Base-by-base conservation (phyloP, 2,329 filamentous ascomycete genomes). In the Penicillium sp. region DNA sequence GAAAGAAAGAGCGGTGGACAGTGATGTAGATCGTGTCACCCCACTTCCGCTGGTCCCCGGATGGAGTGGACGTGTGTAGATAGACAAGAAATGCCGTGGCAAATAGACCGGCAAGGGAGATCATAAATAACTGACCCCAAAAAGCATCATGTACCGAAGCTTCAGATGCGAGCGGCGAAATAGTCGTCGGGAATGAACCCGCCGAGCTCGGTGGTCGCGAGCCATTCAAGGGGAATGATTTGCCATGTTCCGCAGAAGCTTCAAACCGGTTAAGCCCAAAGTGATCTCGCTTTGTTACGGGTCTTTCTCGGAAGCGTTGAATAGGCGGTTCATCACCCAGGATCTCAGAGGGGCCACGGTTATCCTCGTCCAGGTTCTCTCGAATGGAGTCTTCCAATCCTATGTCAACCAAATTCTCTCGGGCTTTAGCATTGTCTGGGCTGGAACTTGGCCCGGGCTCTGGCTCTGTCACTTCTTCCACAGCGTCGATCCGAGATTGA, bases 21-120 rank as follows among this genome's bases (percentile, higher is more conserved):
- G 90, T 92, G 14, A 89, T 91, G 73, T 99, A 99, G 55, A 99
- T 91, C 1, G 93, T 97, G 73, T 99, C 94, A 14, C 92, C 93
- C 54, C 95, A 83, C 56, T 65, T 71, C 1, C 88, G 88, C 56
- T 83, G 82, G 68, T 89, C 89, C 52, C 81, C 81, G 51, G 78
- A 78, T 5, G 89, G 88, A 1, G 87, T 79, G 18, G 89, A 85
- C 2, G 93, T 97, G 69, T 97, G 91, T 40, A 99, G 81, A 79
- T 89, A 95, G 23, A 96, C 89, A 14, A 99, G 81, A 60, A 96
- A 86, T 67, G 92, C 95, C 0, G 92, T 93, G 12, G 93, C 89
- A 67, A 97, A 84, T 68, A 97, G 83, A 37, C 88, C 89, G 44
- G 90, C 92, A 51, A 96, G 77, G 31, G 86, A 86, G 65, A 97